Evolutionary conservation across 2,329 filamentous ascomycete genomes (phyloP), one percentile per base, ranked within the genome.

Genomic region (Ascochyta clinopodiicola): DNA sequence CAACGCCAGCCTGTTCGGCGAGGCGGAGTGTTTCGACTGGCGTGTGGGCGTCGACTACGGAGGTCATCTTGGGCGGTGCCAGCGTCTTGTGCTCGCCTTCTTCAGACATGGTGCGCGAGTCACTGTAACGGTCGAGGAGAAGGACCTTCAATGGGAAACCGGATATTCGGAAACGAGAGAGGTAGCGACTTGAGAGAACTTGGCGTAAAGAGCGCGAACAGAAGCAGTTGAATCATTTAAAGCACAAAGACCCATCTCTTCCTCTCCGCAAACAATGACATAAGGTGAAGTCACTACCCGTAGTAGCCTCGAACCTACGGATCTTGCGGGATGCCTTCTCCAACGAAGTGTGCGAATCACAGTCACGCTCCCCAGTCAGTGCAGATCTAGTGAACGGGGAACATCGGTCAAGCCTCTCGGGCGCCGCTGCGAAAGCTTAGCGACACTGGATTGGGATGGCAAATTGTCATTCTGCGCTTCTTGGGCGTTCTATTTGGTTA

Each of bases 21-120:
- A 63, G 56, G 13, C 49, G 45, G 15, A 57, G 48, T 35, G 56
- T 60, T 44, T 63, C 57, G 10, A 54, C 36, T 1, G 55, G 48
- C 19, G 60, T 59, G 25, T 58, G 57, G 3, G 42, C 35, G 35
- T 55, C 51, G 12, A 58, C 47, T 2, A n/a, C 19, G 9, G 50
- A 55, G 8, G 48, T 60, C 35, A 55, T 42, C 29, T 51, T 44
- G 25, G 42, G 36, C 25, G 57, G 53, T n/a, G 57, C 52, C 34
- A 54, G 29, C 1, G 44, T 53, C 35, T 53, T 51, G 24, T 56
- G 53, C 37, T 51, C 48, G 40, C 31, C 24, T 44, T 59, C 51
- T 43, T 43, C 43, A 4, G 50, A 42, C 50, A 52, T 52, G 43
- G 3, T 42, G 43, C 1, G 35, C 17, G 35, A 37, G n/a, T 21